phyloP scores from a whole-genome alignment of 1,284 basidiomycete genomes.

The Cystobasidium pallidum region DNA sequence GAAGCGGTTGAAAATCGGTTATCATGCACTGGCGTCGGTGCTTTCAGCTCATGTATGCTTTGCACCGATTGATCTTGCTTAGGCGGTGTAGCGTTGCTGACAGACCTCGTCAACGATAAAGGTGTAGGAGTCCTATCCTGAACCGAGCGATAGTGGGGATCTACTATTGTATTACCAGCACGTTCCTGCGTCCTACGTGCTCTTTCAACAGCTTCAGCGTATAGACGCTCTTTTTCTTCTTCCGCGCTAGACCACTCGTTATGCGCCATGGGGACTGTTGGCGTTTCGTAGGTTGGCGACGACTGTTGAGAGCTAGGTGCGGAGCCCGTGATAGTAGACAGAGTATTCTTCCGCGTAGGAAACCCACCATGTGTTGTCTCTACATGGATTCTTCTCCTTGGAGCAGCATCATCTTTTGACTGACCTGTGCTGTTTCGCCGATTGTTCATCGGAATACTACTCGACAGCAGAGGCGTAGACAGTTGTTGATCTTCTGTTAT shows the following conservation, averaged over 20 bases:
- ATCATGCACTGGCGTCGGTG: constrained; percentile 7
- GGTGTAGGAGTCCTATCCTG: constrained; percentile 32
- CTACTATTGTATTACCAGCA: constrained; percentile 10
- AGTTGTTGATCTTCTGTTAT: background rate
- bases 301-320: constrained; percentile 29
- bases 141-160: constrained; percentile 14
- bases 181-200: constrained; percentile 14
- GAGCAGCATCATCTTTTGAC: background rate
- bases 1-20: constrained; percentile 16
- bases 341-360: constrained; percentile 21
- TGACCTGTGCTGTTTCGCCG: background rate
- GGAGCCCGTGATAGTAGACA: constrained; percentile 39
- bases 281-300: background rate
- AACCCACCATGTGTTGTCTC: constrained; percentile 14
- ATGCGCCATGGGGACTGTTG: constrained; percentile 4
- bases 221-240: constrained; percentile 18
- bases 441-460: constrained; percentile 6
- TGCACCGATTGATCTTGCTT: constrained; percentile 5
- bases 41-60: constrained; percentile 4
- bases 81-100: constrained; percentile 26
- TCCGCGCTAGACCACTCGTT: constrained; percentile 26
- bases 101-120: constrained; percentile 18
- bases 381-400: constrained; percentile 11
- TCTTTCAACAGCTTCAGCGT: constrained; percentile 14
- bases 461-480: background rate